Evolutionary conservation across 495 filamentous ascomycete genomes (phyloP), one percentile per base, ranked within the genome.

Genomic region (Baudoinia panamericana): DNA sequence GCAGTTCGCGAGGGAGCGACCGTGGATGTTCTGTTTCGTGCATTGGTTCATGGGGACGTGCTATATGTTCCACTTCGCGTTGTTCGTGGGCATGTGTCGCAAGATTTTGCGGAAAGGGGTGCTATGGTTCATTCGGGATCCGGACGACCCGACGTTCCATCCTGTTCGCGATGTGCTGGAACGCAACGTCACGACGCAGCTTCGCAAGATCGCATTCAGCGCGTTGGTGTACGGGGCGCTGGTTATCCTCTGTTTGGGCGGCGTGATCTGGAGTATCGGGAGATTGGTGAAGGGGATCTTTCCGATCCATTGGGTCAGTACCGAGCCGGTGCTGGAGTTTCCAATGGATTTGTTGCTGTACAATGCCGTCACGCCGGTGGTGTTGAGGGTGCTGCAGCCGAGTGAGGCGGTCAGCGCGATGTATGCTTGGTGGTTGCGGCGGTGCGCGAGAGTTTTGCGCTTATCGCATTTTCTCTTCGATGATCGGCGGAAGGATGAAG

Each of bases 31-130:
- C 5, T 73, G 87, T 15, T 99, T 99, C 55, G 80, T 96, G 17
- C 90, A 99, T 59, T 99, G 90, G 90, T 99, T 99, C 57, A 76
- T 93, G 34, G 90, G 90, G 16, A 99, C 90, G 5, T 93, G 86
- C 48, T 99, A 99, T 61, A 99, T 99, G 90, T 99, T 99, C 60
- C 90, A 99, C 56, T 99, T 99, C 57, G 90, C 90, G 16, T 68
- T 96, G 11, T 99, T 99, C 56, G 90, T 99, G 30, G 86, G 87
- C 29, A 96, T 99, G 90, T 99, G 90, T 61, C 77, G 90, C 35
- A 95, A 94, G 65, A 93, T 96, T 37, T 79, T 99, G 78, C 75
- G 90, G 45, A 79, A 68, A 35, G 90, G 90, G 28, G 90, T 96
- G 31, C 70, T 99, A 39, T 95, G 94, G 64, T 99, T 99, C 61